Conservation (phyloP, 2,329 filamentous ascomycete species). For the Myriosclerotinia scirpicola region DNA sequence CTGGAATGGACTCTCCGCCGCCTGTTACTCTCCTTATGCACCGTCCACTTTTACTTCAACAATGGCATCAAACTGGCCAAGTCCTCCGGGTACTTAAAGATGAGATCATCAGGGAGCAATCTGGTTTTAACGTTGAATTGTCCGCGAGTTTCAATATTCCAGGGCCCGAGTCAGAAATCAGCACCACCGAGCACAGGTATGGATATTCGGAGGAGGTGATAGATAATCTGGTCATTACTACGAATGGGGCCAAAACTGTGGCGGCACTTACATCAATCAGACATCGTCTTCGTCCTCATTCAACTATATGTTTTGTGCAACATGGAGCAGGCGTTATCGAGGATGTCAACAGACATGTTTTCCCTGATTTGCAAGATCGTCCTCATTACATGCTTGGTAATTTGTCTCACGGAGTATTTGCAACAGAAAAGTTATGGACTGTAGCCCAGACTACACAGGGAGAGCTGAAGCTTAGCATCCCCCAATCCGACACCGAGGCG, state of each 20-base stretch:
- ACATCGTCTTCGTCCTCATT: slow-evolving; percentile 65
- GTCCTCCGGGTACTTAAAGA: slow-evolving; percentile 50
- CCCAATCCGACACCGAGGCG: slow-evolving; percentile 9
- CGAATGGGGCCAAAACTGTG: slow-evolving; percentile 58
- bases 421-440: slow-evolving; percentile 44
- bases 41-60: slow-evolving; percentile 44
- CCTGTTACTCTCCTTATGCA: slow-evolving; percentile 64
- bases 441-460: slow-evolving; percentile 44
- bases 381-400: slow-evolving; percentile 67
- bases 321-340: slow-evolving; percentile 86
- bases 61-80: slow-evolving; percentile 49
- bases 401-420: slow-evolving; percentile 43
- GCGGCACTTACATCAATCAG: slow-evolving; percentile 58
- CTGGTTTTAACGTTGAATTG: slow-evolving; percentile 40
- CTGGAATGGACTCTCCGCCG: slow-evolving; percentile 57
- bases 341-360: slow-evolving; percentile 68
- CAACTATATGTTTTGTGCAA: slow-evolving; percentile 73
- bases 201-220: slow-evolving; percentile 49
- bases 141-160: slow-evolving; percentile 30
- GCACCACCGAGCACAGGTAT: slow-evolving; percentile 22
- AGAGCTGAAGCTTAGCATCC: slow-evolving; percentile 42
- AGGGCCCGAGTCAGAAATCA: slow-evolving; percentile 34
- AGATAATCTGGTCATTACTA: slow-evolving; percentile 69
- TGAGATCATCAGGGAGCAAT: slow-evolving; percentile 42
- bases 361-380: slow-evolving; percentile 61